These are phyloP conservation scores for Pseudonitzschia pungens DNA, from an alignment of 108 stramenopile genomes.

Conservation along the genomic window DNA sequence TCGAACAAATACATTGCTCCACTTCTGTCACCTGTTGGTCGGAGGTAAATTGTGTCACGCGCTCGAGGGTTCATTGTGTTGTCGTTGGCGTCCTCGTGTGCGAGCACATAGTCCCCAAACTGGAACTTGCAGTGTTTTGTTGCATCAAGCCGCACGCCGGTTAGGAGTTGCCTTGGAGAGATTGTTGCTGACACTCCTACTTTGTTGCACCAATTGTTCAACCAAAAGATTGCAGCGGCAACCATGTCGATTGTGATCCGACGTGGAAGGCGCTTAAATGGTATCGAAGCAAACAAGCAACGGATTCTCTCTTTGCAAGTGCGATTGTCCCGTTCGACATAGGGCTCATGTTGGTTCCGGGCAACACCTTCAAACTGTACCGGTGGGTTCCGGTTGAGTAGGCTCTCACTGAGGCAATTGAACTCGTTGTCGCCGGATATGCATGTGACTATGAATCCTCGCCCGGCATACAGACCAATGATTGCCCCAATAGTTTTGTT, in stretches of 20 bases:
- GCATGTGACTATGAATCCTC: neutral
- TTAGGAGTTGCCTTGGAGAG: neutral
- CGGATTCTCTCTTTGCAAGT: neutral
- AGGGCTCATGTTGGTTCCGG: neutral
- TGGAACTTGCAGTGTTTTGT: neutral
- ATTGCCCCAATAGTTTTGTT: neutral
- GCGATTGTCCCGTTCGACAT: neutral
- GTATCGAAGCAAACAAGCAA: neutral
- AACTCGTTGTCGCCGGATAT: neutral
- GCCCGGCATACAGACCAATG: neutral
- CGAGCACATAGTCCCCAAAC: neutral
- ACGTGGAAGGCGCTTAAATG: neutral
- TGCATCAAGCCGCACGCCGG: neutral
- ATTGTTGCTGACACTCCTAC: neutral
- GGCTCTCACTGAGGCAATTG: neutral
- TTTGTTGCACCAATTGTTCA: neutral
- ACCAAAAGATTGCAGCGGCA: neutral
- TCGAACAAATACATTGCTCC: neutral
- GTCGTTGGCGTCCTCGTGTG: neutral
- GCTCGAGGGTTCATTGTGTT: neutral
- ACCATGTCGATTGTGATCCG: neutral
- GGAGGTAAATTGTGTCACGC: neutral
- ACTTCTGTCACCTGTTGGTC: neutral
- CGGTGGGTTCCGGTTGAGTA: neutral
- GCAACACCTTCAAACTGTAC: too few species aligned